Conservation (phyloP, 2,329 filamentous ascomycete genomes). For the Sphaerulina vaccinii region DNA sequence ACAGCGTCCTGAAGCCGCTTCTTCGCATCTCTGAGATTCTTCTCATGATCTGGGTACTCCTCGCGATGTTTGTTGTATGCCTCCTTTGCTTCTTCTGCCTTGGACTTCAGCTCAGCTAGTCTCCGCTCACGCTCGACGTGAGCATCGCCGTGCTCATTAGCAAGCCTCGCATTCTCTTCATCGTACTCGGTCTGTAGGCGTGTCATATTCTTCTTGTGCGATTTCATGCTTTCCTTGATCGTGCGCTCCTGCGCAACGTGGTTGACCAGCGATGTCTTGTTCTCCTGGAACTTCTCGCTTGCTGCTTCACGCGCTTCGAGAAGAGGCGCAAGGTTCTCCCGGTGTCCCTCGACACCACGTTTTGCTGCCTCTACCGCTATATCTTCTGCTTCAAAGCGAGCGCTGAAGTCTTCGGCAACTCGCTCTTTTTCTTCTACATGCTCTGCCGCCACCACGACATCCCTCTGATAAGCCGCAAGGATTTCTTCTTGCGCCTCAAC, state of each 20-base stretch:
- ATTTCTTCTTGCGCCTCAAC: constrained; percentile 70
- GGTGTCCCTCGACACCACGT: constrained; percentile 35
- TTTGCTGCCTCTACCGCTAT: constrained; percentile 41
- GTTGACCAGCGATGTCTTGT: constrained; percentile 28
- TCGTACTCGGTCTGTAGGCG: constrained; percentile 48
- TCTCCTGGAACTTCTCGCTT: constrained; percentile 52
- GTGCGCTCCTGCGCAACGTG: constrained; percentile 60
- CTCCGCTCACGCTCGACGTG: constrained; percentile 61
- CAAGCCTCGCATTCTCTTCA: constrained; percentile 61
- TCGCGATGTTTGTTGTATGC: constrained; percentile 43
- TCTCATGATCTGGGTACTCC: constrained; percentile 38
- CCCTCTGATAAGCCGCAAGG: constrained; percentile 32
- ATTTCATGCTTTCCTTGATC: constrained; percentile 59
- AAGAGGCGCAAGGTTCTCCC: constrained; percentile 43
- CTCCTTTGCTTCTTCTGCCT: constrained; percentile 47
- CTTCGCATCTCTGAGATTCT: constrained; percentile 39
- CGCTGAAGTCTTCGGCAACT: constrained; percentile 46
- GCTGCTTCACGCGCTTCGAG: constrained; percentile 50
- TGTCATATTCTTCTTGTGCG: constrained; percentile 47
- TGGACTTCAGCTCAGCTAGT: constrained; percentile 49
- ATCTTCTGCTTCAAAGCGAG: constrained; percentile 46
- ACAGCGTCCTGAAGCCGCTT: constrained; percentile 33
- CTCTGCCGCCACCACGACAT: constrained; percentile 40
- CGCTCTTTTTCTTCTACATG: constrained; percentile 47
- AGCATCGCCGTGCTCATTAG: constrained; percentile 64